Evolutionary conservation across 768 basidiomycete species (phyloP).

Genomic region (Ephemerocybe angulata): DNA sequence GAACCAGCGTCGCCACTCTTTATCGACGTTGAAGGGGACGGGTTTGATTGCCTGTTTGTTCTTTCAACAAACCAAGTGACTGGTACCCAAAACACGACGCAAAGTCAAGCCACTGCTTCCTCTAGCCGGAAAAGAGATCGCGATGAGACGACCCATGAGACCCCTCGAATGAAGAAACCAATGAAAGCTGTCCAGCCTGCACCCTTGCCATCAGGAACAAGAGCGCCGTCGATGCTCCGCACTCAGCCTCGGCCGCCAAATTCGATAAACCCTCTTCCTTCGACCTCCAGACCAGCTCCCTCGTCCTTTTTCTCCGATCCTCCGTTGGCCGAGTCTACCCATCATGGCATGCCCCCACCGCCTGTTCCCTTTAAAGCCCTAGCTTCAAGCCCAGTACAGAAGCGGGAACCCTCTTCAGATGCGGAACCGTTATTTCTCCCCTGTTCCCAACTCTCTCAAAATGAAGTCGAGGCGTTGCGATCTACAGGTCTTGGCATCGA

Average conservation of each 20-base stretch:
- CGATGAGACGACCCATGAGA: conserved; percentile 37
- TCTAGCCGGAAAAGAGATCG: conserved; percentile 42
- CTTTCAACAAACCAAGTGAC: conserved; percentile 72
- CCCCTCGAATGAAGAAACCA: conserved; percentile 45
- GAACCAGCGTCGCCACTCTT: conserved; percentile 71
- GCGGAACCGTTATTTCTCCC: conserved; percentile 46
- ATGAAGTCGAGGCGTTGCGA: conserved; percentile 48
- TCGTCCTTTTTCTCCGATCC: conserved; percentile 29
- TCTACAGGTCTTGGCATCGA: conserved; percentile 67
- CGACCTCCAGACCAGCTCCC: conserved; percentile 24
- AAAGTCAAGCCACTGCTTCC: conserved; percentile 18
- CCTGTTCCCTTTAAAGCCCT: conserved; percentile 2
- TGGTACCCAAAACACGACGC: conserved; percentile 28
- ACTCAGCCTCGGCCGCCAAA: conserved; percentile 13
- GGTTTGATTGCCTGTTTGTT: conserved; percentile 63
- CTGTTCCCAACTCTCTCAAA: conserved; percentile 58
- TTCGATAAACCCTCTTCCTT: conserved; percentile 13
- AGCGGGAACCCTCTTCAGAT: conserved; percentile 14
- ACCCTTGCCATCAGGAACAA: background rate
- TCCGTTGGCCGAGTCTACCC: conserved; percentile 14
- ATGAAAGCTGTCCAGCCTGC: conserved; percentile 47
- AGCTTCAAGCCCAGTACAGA: background rate
- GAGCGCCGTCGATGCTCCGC: background rate
- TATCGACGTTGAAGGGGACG: conserved; percentile 71
- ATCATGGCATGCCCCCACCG: conserved; percentile 9